A percentile compares a stretch with the other conserved stretches of the same genome.
Evolutionary conservation across 176 grass and related monocot genomes (phyloP).

Genomic region (Aegilops longissima): DNA sequence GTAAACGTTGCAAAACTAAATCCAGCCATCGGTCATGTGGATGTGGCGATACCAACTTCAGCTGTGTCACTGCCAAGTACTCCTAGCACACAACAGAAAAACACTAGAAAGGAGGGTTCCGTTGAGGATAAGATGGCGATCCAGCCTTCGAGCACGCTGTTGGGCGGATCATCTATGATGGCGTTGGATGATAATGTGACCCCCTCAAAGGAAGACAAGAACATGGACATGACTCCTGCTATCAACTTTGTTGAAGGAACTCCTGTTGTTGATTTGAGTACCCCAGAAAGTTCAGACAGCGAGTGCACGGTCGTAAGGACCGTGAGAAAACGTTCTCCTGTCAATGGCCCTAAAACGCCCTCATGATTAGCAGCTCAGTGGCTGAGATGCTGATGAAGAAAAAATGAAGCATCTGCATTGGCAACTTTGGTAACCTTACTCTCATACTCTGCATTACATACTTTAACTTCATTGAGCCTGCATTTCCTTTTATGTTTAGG

Average conservation of each 20-base stretch:
- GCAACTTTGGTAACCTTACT: slow-evolving; percentile 1
- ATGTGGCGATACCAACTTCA: neutral
- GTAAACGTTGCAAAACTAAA: neutral
- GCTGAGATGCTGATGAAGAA: neutral
- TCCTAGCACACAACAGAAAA: neutral
- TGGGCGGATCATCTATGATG: neutral
- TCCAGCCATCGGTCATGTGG: neutral
- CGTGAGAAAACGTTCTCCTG: neutral
- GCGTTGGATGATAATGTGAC: neutral
- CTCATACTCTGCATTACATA: neutral
- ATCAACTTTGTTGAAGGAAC: neutral
- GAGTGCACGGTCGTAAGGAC: neutral
- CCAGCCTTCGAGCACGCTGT: neutral
- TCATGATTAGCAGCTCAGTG: neutral
- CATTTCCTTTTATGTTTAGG: neutral
- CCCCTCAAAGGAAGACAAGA: neutral
- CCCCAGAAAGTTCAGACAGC: slow-evolving; percentile 14
- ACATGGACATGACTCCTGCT: neutral
- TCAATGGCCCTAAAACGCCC: neutral
- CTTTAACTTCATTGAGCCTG: neutral
- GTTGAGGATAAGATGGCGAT: neutral
- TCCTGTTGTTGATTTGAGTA: slow-evolving; percentile 22
- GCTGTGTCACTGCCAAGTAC: neutral
- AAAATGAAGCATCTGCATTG: neutral
- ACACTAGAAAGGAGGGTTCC: neutral